Percentiles rank a stretch among this genome's conserved stretches.
Evolutionary conservation across 2,329 filamentous ascomycete species (phyloP).

Genomic region (Rhytidhysteron rufulum): DNA sequence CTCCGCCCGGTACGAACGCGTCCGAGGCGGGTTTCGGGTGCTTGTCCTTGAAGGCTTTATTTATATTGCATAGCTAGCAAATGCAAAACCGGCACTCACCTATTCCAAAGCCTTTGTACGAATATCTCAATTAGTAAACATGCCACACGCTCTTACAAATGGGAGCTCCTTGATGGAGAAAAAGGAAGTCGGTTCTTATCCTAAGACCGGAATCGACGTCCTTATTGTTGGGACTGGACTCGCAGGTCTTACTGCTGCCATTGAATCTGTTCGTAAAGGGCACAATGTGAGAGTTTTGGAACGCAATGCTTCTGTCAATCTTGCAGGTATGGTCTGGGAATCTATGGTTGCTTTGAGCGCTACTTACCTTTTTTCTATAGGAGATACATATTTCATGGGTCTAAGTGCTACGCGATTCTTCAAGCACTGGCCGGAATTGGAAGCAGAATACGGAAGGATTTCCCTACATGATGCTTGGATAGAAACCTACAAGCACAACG

Average conservation of each 20-base stretch:
- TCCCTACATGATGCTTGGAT: slow-evolving; percentile 54
- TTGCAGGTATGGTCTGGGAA: slow-evolving; percentile 39
- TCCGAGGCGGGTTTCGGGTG: no score
- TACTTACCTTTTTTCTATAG: slow-evolving; percentile 21
- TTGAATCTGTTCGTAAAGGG: slow-evolving; percentile 39
- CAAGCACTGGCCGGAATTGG: slow-evolving; percentile 54
- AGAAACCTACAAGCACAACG: slow-evolving; percentile 53
- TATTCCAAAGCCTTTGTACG: no score
- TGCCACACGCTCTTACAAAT: slow-evolving; percentile 42
- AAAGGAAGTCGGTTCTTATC: slow-evolving; percentile 52
- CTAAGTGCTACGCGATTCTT: slow-evolving; percentile 54
- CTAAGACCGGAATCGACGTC: slow-evolving; percentile 38
- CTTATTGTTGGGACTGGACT: slow-evolving; percentile 38
- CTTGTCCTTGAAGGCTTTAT: no score
- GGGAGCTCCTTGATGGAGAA: slow-evolving; percentile 45
- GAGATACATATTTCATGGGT: slow-evolving; percentile 60
- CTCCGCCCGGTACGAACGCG: no score
- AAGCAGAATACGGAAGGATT: slow-evolving; percentile 48
- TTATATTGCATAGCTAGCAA: no score
- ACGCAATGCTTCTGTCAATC: slow-evolving; percentile 49
- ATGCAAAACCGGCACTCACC: no score
- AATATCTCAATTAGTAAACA: no score
- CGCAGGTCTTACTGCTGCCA: slow-evolving; percentile 34
- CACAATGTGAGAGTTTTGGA: slow-evolving; percentile 39
- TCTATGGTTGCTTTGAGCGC: background rate